These are phyloP conservation scores for Exophiala bonariae DNA, from an alignment of 2,329 filamentous ascomycete genomes.

Conservation along the genomic window DNA sequence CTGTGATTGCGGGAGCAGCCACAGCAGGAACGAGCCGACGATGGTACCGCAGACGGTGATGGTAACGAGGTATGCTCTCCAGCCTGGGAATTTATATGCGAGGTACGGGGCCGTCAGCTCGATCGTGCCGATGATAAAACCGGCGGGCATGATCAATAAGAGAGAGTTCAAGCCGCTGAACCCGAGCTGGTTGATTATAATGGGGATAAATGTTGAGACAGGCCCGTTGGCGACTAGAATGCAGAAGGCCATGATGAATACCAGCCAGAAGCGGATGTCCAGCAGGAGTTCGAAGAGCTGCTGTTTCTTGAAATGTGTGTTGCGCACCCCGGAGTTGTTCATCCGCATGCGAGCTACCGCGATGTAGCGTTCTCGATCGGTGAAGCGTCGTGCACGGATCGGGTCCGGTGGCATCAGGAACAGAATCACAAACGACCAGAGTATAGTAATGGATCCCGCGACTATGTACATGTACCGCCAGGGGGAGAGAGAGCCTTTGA, in stretches of 20 bases:
- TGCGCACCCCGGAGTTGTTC: slow-evolving; percentile 64
- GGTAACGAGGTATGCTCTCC: slow-evolving; percentile 41
- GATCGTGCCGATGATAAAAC: slow-evolving; percentile 38
- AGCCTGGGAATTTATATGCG: slow-evolving; percentile 37
- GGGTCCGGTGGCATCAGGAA: slow-evolving; percentile 68
- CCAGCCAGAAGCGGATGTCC: slow-evolving; percentile 64
- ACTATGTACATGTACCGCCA: slow-evolving; percentile 74
- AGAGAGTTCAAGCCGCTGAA: slow-evolving; percentile 65
- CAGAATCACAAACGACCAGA: slow-evolving; percentile 57
- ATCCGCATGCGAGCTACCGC: slow-evolving; percentile 63
- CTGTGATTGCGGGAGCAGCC: slow-evolving; percentile 41
- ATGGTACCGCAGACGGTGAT: slow-evolving; percentile 44
- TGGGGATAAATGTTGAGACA: slow-evolving; percentile 63
- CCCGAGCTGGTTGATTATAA: slow-evolving; percentile 71
- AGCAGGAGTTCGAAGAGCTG: slow-evolving; percentile 60
- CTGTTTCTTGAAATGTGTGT: slow-evolving; percentile 57
- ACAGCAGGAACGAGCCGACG: slow-evolving; percentile 43
- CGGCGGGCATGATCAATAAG: slow-evolving; percentile 54
- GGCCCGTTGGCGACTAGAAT: slow-evolving; percentile 70
- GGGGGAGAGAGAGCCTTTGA: slow-evolving; percentile 41
- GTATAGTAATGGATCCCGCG: slow-evolving; percentile 61
- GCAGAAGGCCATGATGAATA: slow-evolving; percentile 66
- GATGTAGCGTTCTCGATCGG: slow-evolving; percentile 59
- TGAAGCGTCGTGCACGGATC: slow-evolving; percentile 68
- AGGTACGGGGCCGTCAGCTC: slow-evolving; percentile 41